These are phyloP conservation scores for Aspergillus panamensis DNA, from an alignment of 495 filamentous ascomycete genomes.

Conservation along the genomic window DNA sequence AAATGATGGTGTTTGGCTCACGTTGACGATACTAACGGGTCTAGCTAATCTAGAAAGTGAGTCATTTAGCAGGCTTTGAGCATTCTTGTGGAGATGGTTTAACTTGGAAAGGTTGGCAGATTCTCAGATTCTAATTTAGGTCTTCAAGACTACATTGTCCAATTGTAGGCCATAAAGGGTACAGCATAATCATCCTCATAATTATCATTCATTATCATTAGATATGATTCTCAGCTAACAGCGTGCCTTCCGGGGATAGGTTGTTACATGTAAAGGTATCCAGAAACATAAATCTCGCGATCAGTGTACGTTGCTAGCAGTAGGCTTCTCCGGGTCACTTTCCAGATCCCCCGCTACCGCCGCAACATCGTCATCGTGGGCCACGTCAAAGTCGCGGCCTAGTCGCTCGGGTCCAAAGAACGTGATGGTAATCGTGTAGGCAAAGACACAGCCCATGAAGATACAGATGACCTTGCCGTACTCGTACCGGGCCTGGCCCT, in stretches of 20 bases:
- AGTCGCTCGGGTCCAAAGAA: constrained; percentile 75
- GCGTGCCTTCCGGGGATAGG: too few species aligned
- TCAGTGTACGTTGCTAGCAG: background rate
- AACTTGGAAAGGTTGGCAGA: too few species aligned
- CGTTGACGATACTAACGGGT: too few species aligned
- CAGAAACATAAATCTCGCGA: background rate
- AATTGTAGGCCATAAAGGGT: too few species aligned
- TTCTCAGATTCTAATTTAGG: too few species aligned
- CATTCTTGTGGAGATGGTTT: too few species aligned
- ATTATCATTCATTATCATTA: background rate
- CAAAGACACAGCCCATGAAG: constrained; percentile 90
- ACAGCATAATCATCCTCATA: background rate
- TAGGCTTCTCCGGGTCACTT: constrained; percentile 22
- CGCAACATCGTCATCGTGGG: constrained; percentile 60
- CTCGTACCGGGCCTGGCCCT: constrained; percentile 55
- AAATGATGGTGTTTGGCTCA: too few species aligned
- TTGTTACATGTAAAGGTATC: background rate
- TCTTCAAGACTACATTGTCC: too few species aligned
- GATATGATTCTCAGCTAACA: background rate
- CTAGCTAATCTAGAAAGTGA: too few species aligned
- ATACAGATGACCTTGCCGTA: constrained; percentile 92
- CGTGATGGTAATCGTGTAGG: constrained; percentile 71
- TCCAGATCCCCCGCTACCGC: constrained; percentile 35
- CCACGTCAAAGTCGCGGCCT: constrained; percentile 61
- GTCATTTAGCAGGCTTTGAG: too few species aligned